These are phyloP conservation scores for Dentipellis sp. DNA, from an alignment of 768 basidiomycete species.

Conservation along the genomic window DNA sequence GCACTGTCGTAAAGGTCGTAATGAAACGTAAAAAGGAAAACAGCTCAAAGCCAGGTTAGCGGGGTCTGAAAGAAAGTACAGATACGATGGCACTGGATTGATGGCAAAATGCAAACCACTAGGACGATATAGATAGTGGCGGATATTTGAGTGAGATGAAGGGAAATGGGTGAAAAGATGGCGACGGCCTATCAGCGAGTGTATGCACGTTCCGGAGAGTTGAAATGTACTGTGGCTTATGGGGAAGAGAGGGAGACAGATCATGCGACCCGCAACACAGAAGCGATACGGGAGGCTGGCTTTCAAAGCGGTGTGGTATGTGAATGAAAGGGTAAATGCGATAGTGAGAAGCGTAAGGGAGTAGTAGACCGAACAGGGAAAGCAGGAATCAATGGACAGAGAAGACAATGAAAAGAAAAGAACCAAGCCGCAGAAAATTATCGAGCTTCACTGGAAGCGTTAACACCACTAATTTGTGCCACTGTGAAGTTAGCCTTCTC, in stretches of 20 bases:
- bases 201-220: not conserved
- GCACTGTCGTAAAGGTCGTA: not conserved
- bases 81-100: not conserved
- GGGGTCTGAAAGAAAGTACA: not conserved
- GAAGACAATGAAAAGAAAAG: not conserved
- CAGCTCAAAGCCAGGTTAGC: not conserved
- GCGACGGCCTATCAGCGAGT: not conserved
- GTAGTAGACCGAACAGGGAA: not conserved
- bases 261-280: not conserved
- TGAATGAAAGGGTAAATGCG: not conserved
- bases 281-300: too few relatives aligned
- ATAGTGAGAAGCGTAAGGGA: not conserved
- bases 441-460: not conserved
- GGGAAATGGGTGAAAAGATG: too few relatives aligned
- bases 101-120: not conserved
- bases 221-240: not conserved
- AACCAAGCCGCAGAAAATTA: not conserved
- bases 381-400: not conserved
- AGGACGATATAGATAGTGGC: not conserved
- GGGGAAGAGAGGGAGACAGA: not conserved
- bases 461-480: not conserved
- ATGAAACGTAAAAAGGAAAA: not conserved
- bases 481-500: slow-evolving; percentile 27
- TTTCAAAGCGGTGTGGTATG: not conserved
- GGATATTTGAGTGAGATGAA: not conserved